Base-by-base conservation (phyloP, 441 rosid species). In the Populus hybrid region DNA sequence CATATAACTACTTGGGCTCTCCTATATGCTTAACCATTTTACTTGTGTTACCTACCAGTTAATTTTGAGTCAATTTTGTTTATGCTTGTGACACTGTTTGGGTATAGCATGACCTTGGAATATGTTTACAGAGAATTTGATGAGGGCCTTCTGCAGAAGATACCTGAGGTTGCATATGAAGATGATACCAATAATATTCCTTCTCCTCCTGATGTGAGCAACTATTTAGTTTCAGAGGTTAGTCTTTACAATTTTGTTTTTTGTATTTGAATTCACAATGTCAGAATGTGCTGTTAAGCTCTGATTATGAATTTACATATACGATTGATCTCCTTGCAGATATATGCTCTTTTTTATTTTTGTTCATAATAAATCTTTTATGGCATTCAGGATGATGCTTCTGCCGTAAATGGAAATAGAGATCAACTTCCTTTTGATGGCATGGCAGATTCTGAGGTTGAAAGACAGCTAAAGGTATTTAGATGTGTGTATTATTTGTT, bases 171-270 rank as follows among this genome's bases (percentile, higher is more conserved):
- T 82, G 87, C 89, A n/a, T 94, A 90, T 85, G 98, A 97, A 85
- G 92, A 89, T 83, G 94, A 89, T 84, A 76, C 80, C 12, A 78
- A 79, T 70, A 88, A 88, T 53, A 87, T 92, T 80, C 98, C 95
- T 82, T 87, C 89, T 76, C 90, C 98, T 71, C 99, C 98, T 57
- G 98, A 96, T 82, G 98, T 96, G 87, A 90, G 99, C 91, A 91
- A 86, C 83, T 94, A 90, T 86, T 86, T 96, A 83, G 96, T 85
- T 76, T 81, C 95, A 14, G 98, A 94, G 99, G 99, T 95, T 81
- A 86, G 98, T 89, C 18, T 40, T 81, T 73, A 67, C 64, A 19
- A 59, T 8, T 30, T 26, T 6, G 74, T 46, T 50, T 65, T 32
- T 66, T 64, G 63, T 50, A 53, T 57, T 38, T 70, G 35, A 67